A percentile compares a stretch with the other conserved stretches of the same genome.
phyloP scores from a whole-genome alignment of 129 eudicot species.

The Flaveria bidentis region DNA sequence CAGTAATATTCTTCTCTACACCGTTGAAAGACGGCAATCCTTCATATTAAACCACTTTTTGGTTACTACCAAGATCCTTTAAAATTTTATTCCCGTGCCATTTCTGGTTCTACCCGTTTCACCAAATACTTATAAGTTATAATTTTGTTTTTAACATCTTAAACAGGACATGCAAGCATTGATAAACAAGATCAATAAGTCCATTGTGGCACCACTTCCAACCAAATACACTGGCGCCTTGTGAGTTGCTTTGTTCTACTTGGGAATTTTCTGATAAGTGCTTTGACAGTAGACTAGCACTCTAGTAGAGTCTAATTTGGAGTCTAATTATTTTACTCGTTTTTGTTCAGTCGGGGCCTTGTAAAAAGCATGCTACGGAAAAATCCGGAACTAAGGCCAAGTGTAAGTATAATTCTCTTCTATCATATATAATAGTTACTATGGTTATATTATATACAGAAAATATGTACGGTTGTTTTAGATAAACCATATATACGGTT shows the following conservation, averaged over 20 bases:
- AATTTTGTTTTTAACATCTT: constrained; percentile 16
- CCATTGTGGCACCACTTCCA: constrained; percentile 95
- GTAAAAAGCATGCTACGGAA: constrained; percentile 94
- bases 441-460: too few species aligned
- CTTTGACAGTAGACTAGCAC: background rate
- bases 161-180: constrained; percentile 96
- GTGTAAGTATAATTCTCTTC: constrained; percentile 51
- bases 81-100: background rate
- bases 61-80: background rate
- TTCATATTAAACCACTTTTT: background rate
- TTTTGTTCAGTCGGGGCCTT: constrained; percentile 71
- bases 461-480: too few species aligned
- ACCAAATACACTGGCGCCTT: constrained; percentile 75
- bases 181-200: constrained; percentile 88
- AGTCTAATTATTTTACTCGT: constrained; percentile 17
- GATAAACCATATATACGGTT: too few species aligned
- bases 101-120: background rate
- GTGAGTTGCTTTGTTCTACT: constrained; percentile 50
- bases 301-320: background rate
- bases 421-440: too few species aligned
- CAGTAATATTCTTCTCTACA: constrained; percentile 6
- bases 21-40: background rate
- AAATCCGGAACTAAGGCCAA: constrained; percentile 92
- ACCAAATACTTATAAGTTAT: constrained; percentile 22
- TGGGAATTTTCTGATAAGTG: constrained; percentile 3